Conservation (phyloP, 257 asterid species). For the Petunia secreta region DNA sequence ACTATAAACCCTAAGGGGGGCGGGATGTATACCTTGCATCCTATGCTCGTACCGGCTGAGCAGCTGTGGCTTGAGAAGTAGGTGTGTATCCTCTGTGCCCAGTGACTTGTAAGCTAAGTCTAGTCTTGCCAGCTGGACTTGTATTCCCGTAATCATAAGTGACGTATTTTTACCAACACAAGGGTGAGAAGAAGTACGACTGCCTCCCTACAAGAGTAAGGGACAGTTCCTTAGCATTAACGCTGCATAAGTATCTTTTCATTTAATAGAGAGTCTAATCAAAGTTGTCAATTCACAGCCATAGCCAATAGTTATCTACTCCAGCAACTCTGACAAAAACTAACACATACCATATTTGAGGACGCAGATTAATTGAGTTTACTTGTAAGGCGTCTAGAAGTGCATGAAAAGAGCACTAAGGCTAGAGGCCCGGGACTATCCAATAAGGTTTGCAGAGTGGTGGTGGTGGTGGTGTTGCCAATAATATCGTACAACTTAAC, state of each 20-base stretch:
- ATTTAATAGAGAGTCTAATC: not conserved
- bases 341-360: not conserved
- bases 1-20: too few relatives aligned
- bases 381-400: not conserved
- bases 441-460: not conserved
- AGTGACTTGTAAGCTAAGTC: too few relatives aligned
- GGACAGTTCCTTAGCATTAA: not conserved
- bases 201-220: too few relatives aligned
- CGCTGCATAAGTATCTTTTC: not conserved
- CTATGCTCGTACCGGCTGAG: too few relatives aligned
- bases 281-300: not conserved
- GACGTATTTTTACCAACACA: too few relatives aligned
- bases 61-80: too few relatives aligned
- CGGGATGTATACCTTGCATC: too few relatives aligned
- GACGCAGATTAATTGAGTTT: not conserved
- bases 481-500: not conserved
- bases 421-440: conserved; percentile 8
- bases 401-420: not conserved
- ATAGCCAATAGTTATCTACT: not conserved
- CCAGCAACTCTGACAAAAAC: not conserved
- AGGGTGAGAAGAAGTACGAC: too few relatives aligned
- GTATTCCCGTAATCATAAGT: too few relatives aligned
- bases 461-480: not conserved
- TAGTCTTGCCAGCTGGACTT: too few relatives aligned
- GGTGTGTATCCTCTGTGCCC: too few relatives aligned